Percentiles rank a stretch among this genome's conserved stretches.
These are phyloP conservation scores for Coccomyxa sp. DNA, from an alignment of 139 green algal genomes.

Conservation along the genomic window DNA sequence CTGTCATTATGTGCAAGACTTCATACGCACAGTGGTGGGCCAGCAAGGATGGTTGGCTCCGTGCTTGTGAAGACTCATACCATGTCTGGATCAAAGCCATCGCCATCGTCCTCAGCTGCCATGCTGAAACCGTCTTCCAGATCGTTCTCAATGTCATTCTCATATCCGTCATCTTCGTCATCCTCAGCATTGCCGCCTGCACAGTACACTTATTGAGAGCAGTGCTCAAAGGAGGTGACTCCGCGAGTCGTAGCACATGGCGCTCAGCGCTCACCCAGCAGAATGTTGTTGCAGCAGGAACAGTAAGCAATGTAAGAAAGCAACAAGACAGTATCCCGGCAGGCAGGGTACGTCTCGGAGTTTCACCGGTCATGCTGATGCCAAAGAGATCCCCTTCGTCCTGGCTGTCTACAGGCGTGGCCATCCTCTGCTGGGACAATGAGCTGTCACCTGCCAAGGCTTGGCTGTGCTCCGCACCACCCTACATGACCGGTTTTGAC, in stretches of 20 bases:
- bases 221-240: background rate
- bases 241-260: no score
- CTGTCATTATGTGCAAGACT: background rate
- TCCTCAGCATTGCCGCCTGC: background rate
- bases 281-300: no score
- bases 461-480: no score
- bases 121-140: background rate
- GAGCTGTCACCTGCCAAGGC: no score
- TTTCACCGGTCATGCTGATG: background rate
- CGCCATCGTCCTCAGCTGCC: background rate
- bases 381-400: no score
- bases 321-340: background rate
- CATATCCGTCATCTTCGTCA: background rate
- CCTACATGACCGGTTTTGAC: no score
- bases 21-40: background rate
- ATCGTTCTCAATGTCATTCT: background rate
- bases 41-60: background rate
- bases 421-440: no score
- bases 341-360: background rate
- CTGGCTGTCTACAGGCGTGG: no score
- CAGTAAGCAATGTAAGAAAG: no score
- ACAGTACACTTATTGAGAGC: background rate
- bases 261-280: no score
- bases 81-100: background rate
- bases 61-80: background rate